Conservation (phyloP, 176 grass and related monocot species). For the Hyparrhenia diplandra region DNA sequence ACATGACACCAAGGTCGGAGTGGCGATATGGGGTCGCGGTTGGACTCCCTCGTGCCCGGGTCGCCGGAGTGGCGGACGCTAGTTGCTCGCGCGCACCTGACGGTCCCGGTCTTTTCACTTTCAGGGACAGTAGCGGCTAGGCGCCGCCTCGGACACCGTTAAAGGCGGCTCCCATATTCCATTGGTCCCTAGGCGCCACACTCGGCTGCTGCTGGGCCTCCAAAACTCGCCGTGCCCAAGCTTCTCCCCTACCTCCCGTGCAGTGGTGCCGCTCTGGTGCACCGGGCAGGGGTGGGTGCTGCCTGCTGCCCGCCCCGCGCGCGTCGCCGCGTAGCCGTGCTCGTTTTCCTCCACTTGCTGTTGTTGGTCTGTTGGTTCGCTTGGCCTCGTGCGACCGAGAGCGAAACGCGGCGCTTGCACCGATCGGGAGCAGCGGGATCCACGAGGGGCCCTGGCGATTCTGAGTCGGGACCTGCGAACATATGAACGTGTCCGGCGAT, state of each 20-base stretch:
- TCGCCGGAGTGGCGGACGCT: background rate
- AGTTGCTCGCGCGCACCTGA: background rate
- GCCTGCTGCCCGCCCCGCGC: background rate
- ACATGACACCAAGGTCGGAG: background rate
- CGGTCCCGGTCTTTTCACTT: background rate
- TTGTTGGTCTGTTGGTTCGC: background rate
- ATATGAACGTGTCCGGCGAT: background rate
- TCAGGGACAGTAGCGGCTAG: background rate
- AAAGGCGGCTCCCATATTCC: slow-evolving; percentile 4
- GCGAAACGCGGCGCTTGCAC: background rate
- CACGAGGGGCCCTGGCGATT: background rate
- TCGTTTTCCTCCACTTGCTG: background rate
- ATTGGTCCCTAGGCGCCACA: slow-evolving; percentile 14
- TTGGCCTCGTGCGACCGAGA: background rate
- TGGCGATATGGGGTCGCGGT: too few relatives aligned
- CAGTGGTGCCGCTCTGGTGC: too few relatives aligned
- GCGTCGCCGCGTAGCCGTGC: background rate
- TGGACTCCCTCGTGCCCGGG: too few relatives aligned
- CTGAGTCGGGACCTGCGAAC: background rate
- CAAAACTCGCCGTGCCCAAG: too few relatives aligned
- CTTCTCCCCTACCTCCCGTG: background rate
- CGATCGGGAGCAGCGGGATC: slow-evolving; percentile 21
- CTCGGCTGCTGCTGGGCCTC: background rate
- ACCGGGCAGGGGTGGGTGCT: background rate
- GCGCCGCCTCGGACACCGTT: slow-evolving; percentile 29